A percentile compares a stretch with the other conserved stretches of the same genome.
Evolutionary conservation across 2,329 filamentous ascomycete species (phyloP).

Genomic region (Metarhizium humberi): DNA sequence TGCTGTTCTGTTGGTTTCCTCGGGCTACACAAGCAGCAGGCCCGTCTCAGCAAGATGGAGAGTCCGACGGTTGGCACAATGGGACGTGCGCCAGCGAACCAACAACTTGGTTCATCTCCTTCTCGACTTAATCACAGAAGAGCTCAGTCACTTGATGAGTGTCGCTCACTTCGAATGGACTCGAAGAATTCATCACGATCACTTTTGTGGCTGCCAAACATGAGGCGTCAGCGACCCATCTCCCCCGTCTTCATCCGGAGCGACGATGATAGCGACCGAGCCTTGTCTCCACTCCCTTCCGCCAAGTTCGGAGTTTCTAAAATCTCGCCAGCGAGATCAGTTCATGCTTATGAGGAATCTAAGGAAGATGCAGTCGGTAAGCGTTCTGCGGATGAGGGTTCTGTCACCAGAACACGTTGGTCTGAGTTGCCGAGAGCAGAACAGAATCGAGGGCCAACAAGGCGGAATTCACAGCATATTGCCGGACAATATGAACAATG

Average conservation of each 20-base stretch:
- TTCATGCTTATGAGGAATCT: neutral
- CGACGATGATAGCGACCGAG: conserved; percentile 28
- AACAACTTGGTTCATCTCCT: neutral
- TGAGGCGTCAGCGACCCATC: conserved; percentile 10
- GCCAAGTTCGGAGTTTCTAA: conserved; percentile 19
- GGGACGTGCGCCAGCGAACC: neutral
- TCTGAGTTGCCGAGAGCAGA: neutral
- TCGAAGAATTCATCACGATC: neutral
- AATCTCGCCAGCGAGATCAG: neutral
- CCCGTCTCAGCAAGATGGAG: neutral
- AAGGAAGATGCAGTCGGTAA: neutral
- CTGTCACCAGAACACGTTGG: neutral
- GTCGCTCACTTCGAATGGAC: neutral
- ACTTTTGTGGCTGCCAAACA: conserved; percentile 13
- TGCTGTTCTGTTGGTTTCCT: neutral
- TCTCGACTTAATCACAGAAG: neutral
- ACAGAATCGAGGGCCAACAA: neutral
- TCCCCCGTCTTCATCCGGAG: conserved; percentile 22
- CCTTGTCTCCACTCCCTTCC: conserved; percentile 27
- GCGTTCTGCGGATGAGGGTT: neutral
- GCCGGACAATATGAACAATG: neutral
- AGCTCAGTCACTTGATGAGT: neutral
- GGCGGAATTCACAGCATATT: neutral
- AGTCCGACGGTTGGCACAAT: neutral
- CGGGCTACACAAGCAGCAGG: neutral